Percentiles rank a stretch among this genome's conserved stretches.
phyloP scores from a whole-genome alignment of 2,329 filamentous ascomycete genomes.

The Sarocladiaceae sp. region DNA sequence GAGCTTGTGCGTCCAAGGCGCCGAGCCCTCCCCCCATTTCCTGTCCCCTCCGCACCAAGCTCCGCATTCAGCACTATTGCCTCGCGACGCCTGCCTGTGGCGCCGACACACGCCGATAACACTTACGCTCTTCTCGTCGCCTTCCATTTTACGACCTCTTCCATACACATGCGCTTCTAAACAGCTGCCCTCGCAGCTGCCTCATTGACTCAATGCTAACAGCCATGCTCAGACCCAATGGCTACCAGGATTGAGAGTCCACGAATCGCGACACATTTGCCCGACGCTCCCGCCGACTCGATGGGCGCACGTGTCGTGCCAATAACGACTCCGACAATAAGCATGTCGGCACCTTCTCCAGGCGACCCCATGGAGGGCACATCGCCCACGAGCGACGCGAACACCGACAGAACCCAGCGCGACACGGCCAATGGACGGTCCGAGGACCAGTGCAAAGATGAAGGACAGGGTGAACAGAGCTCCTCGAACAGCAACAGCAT shows the following conservation, averaged over 20 bases:
- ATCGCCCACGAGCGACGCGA: slow-evolving; percentile 42
- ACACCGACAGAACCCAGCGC: neutral
- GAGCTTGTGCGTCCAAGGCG: slow-evolving; percentile 3
- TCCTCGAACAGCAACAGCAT: slow-evolving; percentile 26
- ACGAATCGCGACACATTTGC: slow-evolving; percentile 37
- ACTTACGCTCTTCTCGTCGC: slow-evolving; percentile 4
- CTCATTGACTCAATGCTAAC: neutral
- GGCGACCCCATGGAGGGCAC: slow-evolving; percentile 60
- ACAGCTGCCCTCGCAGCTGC: neutral
- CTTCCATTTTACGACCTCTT: slow-evolving; percentile 2
- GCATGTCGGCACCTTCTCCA: slow-evolving; percentile 54
- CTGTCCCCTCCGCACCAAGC: neutral
- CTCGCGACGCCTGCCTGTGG: slow-evolving; percentile 7
- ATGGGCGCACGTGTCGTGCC: slow-evolving; percentile 53
- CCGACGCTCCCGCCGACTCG: slow-evolving; percentile 27
- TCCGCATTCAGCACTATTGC: slow-evolving; percentile 9
- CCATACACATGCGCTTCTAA: neutral
- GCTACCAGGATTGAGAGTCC: slow-evolving; percentile 48
- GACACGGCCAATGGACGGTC: slow-evolving; percentile 6
- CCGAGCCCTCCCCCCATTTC: slow-evolving; percentile 1
- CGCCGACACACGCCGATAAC: slow-evolving; percentile 6
- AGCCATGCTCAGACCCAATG: slow-evolving; percentile 28
- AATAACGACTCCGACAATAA: slow-evolving; percentile 52
- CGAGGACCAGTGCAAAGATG: slow-evolving; percentile 29
- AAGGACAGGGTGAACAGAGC: slow-evolving; percentile 34